These are phyloP conservation scores for Calonectria honghensis DNA, from an alignment of 2,329 filamentous ascomycete genomes.

Conservation along the genomic window DNA sequence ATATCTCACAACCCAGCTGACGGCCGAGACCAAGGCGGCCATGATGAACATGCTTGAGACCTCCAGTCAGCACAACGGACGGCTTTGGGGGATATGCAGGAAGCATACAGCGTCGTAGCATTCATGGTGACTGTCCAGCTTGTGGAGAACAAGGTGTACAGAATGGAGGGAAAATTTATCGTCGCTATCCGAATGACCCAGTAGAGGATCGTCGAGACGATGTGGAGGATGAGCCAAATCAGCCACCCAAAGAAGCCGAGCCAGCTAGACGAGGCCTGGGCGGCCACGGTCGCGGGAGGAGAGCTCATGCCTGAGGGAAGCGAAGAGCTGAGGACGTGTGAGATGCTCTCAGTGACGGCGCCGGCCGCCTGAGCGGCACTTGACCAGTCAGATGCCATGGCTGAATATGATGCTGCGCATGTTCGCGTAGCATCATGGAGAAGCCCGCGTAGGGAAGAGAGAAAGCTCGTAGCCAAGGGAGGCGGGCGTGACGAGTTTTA, in stretches of 20 bases:
- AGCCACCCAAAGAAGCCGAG: slow-evolving; percentile 74
- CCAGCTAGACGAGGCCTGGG: slow-evolving; percentile 70
- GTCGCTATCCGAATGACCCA: slow-evolving; percentile 90
- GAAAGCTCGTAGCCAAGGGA: slow-evolving; percentile 38
- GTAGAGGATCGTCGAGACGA: slow-evolving; percentile 78
- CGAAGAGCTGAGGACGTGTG: slow-evolving; percentile 57
- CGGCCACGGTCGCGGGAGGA: slow-evolving; percentile 58
- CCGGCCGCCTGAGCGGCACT: slow-evolving; percentile 60
- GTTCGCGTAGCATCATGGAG: slow-evolving; percentile 62
- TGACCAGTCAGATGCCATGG: slow-evolving; percentile 65
- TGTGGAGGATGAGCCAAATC: slow-evolving; percentile 72
- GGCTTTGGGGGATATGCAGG: slow-evolving; percentile 23
- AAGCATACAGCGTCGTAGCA: slow-evolving; percentile 89
- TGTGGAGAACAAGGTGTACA: slow-evolving; percentile 93
- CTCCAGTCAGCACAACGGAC: slow-evolving; percentile 40
- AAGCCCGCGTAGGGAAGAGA: slow-evolving; percentile 46
- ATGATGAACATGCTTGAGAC: slow-evolving; percentile 82
- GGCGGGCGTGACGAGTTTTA: slow-evolving; percentile 42
- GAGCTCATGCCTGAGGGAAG: slow-evolving; percentile 63
- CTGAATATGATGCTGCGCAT: slow-evolving; percentile 57
- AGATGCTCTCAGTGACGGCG: slow-evolving; percentile 59
- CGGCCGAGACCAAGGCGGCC: slow-evolving; percentile 84
- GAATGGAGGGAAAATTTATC: slow-evolving; percentile 90
- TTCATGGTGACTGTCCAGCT: slow-evolving; percentile 99
- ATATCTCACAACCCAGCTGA: slow-evolving; percentile 96